phyloP scores from a whole-genome alignment of 768 basidiomycete genomes.

The Naematelia encephala region DNA sequence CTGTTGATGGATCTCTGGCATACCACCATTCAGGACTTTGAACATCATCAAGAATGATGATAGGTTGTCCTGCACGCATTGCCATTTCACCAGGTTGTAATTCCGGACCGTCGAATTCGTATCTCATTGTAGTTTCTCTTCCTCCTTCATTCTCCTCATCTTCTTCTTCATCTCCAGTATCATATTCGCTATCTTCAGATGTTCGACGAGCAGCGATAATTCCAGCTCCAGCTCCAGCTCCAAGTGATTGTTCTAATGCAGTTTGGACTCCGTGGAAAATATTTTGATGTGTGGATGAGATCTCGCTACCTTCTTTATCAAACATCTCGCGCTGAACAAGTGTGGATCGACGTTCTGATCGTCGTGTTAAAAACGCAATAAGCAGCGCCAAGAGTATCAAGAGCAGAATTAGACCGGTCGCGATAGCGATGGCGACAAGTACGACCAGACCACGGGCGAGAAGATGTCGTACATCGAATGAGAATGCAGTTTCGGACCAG shows the following conservation, averaged over 20 bases:
- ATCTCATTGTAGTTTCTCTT: constrained; percentile 47
- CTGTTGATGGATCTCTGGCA: constrained; percentile 72
- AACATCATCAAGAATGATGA: constrained; percentile 54
- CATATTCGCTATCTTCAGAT: constrained; percentile 8
- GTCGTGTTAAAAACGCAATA: constrained; percentile 22
- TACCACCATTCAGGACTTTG: constrained; percentile 84
- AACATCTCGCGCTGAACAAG: neutral
- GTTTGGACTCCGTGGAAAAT: constrained; percentile 41
- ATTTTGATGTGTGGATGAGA: constrained; percentile 40
- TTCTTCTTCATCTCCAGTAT: constrained; percentile 18
- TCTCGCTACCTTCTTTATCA: constrained; percentile 8
- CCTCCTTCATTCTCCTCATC: constrained; percentile 40
- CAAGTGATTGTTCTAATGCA: constrained; percentile 26
- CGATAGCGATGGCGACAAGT: constrained; percentile 93
- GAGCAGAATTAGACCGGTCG: constrained; percentile 68
- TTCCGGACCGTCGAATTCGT: constrained; percentile 47
- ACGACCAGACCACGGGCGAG: constrained; percentile 91
- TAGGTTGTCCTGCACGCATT: constrained; percentile 43
- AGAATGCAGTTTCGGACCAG: constrained; percentile 53
- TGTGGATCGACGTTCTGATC: constrained; percentile 1
- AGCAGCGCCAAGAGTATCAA: constrained; percentile 47
- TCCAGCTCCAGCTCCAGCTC: constrained; percentile 22
- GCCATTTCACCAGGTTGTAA: constrained; percentile 48
- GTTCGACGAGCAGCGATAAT: constrained; percentile 17
- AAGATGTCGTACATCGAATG: constrained; percentile 66